Base-by-base conservation (phyloP, 306 rosid species). In the Rosa persica region DNA sequence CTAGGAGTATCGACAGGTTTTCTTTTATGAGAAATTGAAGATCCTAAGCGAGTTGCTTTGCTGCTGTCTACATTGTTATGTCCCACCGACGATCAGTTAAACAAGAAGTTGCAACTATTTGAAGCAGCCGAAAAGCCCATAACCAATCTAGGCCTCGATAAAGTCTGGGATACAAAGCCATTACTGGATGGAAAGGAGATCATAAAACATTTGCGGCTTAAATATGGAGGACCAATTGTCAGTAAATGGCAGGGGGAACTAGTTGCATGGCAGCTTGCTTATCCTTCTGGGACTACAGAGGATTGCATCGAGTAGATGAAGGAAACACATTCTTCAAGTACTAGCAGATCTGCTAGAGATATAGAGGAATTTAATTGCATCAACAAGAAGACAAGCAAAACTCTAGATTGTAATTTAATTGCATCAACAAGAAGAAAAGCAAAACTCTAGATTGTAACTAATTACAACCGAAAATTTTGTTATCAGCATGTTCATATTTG, bases 31-130 rank as follows among this genome's bases (percentile, higher is more conserved):
- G 97, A 94, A 84, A 80, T 92, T 67, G 88, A 54, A 85, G 92
- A 87, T 66, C 89, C 85, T 77, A 89, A 97, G 98, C 88, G 89
- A 77, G 92, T 89, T 74, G 89, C 97, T 46, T 77, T 94, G 78
- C 79, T 92, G 86, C 72, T 92, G 79, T 87, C 96, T 36, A 81
- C 88, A 9, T 36, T 89, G 61, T 72, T 88, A 77, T 81, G 90
- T 86, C 84, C 90, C 68, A 68, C 79, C 20, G 75, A 88, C 78
- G 69, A 89, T 72, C 55, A 78, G 75, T 23, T 75, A 51, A 83
- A 55, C 78, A 80, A 75, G 67, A 39, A 78, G 48, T 86, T 62
- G 43, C 88, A 82, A 55, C 85, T 89, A 20, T 89, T 89, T 51
- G 76, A 69, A 75, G 78, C 77, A 3, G 89, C 89, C 80, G 90